Evolutionary conservation across 306 rosid genomes (phyloP), one percentile per base, ranked within the genome.

Genomic region (Dicorynia guianensis): DNA sequence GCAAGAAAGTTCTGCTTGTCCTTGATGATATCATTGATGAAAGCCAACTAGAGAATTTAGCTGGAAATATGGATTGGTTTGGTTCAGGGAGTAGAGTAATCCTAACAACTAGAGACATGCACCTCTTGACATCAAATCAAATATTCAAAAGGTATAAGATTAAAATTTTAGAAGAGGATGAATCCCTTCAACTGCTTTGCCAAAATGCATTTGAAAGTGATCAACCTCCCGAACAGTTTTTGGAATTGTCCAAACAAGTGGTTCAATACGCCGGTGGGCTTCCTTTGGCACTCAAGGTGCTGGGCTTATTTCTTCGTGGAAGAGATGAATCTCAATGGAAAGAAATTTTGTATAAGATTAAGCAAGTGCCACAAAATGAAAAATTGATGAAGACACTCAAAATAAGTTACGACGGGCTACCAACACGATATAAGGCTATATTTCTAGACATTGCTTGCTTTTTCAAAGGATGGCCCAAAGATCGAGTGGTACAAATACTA

Each of bases 371-470:
- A 36, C 4, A 52, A 2, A 8, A 20, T 17, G 8, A n/a, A 7
- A n/a, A 25, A 25, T 25, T 74, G 38, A 19, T 19, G 5, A 5
- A 10, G 19, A 0, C 11, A 3, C 63, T 74, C 13, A 49, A 36
- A 50, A 14, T 62, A 19, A 62, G 70, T 49, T 74, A 48, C 19
- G 61, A 73, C 7, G 36, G 69, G 15, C 46, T 73, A 12, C 14
- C 14, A 3, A 6, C 2, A 14, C n/a, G 8, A 13, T 67, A 65
- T 3, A 82, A 30, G 52, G 34, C 11, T 7, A 53, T 77, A 11
- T 52, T 82, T 48, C 43, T 77, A 4, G 69, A 64, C 19, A 53
- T 74, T 35, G 78, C 70, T 18, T 50, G 77, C 52, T 80, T 80
- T 55, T 81, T 75, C 46, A 72, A 38, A 13, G 63, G 57, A 2